Evolutionary conservation across 2,329 filamentous ascomycete genomes (phyloP).

Genomic region (Blastomyces emzantsi): DNA sequence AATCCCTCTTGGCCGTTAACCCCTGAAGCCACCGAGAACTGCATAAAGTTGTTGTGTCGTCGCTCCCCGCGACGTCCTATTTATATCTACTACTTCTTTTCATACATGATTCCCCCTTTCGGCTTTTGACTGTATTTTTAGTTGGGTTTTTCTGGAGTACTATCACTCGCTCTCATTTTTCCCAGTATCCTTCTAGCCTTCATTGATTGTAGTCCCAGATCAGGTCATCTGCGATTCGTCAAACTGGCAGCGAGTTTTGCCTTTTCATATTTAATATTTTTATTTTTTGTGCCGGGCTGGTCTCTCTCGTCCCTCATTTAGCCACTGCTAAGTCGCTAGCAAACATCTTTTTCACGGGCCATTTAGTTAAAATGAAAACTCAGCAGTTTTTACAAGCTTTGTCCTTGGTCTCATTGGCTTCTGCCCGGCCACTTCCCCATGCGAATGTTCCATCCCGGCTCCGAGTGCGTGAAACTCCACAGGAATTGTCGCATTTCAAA

Average conservation of each 20-base stretch:
- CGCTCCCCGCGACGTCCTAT: background rate
- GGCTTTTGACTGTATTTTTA: background rate
- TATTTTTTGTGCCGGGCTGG: slow-evolving; percentile 1
- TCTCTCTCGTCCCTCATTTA: slow-evolving; percentile 7
- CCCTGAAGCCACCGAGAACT: background rate
- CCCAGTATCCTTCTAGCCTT: background rate
- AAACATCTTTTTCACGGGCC: background rate
- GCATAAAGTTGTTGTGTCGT: background rate
- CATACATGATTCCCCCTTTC: background rate
- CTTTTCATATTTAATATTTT: background rate
- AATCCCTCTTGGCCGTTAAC: background rate
- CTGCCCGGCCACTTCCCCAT: background rate
- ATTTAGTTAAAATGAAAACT: slow-evolving; percentile 6
- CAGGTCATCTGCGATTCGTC: background rate
- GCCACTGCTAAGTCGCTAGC: background rate
- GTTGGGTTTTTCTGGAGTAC: background rate
- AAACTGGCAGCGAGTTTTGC: slow-evolving; percentile 7
- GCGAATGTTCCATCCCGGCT: background rate
- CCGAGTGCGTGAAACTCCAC: slow-evolving; percentile 44
- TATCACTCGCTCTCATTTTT: background rate
- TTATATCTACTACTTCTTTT: background rate
- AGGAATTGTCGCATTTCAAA: slow-evolving; percentile 49
- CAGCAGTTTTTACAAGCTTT: slow-evolving; percentile 6
- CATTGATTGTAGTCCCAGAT: background rate
- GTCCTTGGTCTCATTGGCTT: slow-evolving; percentile 1